Evolutionary conservation across 257 asterid species (phyloP), one percentile per base, ranked within the genome.

Genomic region (Rehmannia glutinosa): DNA sequence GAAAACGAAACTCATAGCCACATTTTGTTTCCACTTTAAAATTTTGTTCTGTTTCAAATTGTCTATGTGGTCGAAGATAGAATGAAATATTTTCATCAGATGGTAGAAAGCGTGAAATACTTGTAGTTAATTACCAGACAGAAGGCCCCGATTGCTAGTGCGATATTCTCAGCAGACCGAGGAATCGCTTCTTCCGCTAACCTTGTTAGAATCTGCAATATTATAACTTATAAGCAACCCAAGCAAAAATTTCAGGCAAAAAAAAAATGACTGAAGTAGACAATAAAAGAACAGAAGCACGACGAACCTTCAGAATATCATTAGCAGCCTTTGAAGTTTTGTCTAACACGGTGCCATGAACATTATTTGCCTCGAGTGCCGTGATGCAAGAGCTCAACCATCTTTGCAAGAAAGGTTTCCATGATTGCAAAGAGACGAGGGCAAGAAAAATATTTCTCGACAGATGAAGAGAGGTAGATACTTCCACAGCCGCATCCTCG

Each of bases 321-420:
- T 69, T 85, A 69, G 95, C 95, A 71, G 92, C 92, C 79, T 85
- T 86, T 38, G 79, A 80, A 65, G 81, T 77, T 78, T 78, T 86
- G 78, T 86, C 99, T 61, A 73, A 74, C 75, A 73, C 62, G 11
- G 80, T 71, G 51, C 74, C 49, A 78, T 77, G 83, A 16, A 79
- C 75, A 84, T n/a, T n/a, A n/a, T 84, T 85, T 39, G 83, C 80
- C 73, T 89, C 95, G 43, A 80, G 83, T 65, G 80, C 79, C 70
- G 68, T 57, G 84, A 78, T 51, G 83, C 84, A 78, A 67, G 92
- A 86, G 87, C 87, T 84, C 81, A 90, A 70, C 99, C 99, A 94
- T 82, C 95, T 83, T 75, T 54, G 81, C 96, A 93, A 86, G 84
- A 93, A 93, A 65, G 95, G 84, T 81, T 90, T 90, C 97, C 97